These are phyloP conservation scores for Alternaria arborescens DNA, from an alignment of 2,329 filamentous ascomycete species.

Conservation along the genomic window DNA sequence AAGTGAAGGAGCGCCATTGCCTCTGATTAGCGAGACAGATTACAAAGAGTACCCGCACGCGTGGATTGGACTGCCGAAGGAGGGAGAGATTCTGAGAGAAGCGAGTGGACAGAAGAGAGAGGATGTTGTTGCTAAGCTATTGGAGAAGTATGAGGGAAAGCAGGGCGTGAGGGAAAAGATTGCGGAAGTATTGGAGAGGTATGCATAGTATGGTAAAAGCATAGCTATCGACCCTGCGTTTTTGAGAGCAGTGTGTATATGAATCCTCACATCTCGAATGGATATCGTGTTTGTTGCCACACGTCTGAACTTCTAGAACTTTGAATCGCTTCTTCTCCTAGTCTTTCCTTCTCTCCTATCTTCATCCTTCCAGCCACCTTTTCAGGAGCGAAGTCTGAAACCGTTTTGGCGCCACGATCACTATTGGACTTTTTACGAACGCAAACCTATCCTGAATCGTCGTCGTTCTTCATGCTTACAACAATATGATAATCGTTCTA, in stretches of 20 bases:
- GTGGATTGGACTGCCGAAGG: constrained; percentile 75
- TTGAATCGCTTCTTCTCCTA: too few species aligned
- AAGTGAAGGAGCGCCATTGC: constrained; percentile 53
- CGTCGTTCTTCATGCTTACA: too few species aligned
- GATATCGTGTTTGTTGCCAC: too few species aligned
- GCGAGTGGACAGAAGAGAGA: constrained; percentile 44
- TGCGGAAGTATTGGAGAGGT: constrained; percentile 65
- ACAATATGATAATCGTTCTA: too few species aligned
- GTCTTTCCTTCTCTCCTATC: too few species aligned
- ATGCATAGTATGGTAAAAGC: neutral
- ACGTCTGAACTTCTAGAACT: too few species aligned
- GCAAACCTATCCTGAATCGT: too few species aligned
- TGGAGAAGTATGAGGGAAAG: constrained; percentile 55
- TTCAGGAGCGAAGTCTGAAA: too few species aligned
- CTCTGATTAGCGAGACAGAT: constrained; percentile 68
- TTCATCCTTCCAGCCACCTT: too few species aligned
- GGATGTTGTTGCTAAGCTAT: constrained; percentile 51
- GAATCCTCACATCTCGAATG: neutral
- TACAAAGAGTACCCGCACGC: constrained; percentile 78
- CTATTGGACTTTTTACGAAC: too few species aligned
- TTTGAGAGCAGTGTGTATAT: neutral
- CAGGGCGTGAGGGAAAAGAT: constrained; percentile 66
- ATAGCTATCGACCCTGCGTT: too few species aligned
- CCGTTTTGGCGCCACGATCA: too few species aligned
- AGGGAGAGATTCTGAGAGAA: constrained; percentile 66